Base-by-base conservation (phyloP, 805 yeast genomes). In the Starmerella bombicola region DNA sequence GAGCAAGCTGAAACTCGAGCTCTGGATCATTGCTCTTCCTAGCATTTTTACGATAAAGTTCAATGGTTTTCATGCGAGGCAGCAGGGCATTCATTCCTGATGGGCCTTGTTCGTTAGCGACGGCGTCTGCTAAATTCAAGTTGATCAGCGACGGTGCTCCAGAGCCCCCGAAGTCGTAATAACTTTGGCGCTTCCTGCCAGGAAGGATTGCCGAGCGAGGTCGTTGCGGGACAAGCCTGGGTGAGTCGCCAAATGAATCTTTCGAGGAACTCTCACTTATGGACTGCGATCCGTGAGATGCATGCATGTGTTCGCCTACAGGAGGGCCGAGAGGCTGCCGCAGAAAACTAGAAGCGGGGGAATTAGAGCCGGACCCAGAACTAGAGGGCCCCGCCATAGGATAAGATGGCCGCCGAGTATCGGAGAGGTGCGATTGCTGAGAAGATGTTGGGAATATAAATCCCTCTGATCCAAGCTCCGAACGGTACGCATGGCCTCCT, bases 1-100 rank as follows among this genome's bases (percentile, higher is more conserved):
- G 91, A 1, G 96, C 95, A 57, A 82, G 85, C 55, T 84, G 84
- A 59, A 84, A 83, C 51, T 85, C 70, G n/a, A 83, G 78, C 16
- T 72, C 74, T 0, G 95, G 93, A 55, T 88, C 95, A 54, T 77
- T 78, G 17, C 84, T 73, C 53, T 78, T 81, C 52, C 78, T 78
- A 4, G 93, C 95, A 55, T 83, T 86, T 49, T 78, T 71, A 40
- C 91, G 70, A 64, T 88, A 86, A 66, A 83, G 68, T 50, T 86
- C 95, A 43, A 88, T 73, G 4, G 95, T 85, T 56, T 80, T 76
- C 61, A 79, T 70, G 48, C 91, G 70, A 16, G 93, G 86, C 53
- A 80, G 61, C 47, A 86, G 55, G 5, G 43, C 36, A n/a, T 48
- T 41, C 35, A 58, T 40, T 35, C 40, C 43, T n/a, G 34, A 20